A percentile compares a stretch with the other conserved stretches of the same genome.
Conservation (phyloP, 1,284 basidiomycete species). For the Sporisorium graminicola region DNA sequence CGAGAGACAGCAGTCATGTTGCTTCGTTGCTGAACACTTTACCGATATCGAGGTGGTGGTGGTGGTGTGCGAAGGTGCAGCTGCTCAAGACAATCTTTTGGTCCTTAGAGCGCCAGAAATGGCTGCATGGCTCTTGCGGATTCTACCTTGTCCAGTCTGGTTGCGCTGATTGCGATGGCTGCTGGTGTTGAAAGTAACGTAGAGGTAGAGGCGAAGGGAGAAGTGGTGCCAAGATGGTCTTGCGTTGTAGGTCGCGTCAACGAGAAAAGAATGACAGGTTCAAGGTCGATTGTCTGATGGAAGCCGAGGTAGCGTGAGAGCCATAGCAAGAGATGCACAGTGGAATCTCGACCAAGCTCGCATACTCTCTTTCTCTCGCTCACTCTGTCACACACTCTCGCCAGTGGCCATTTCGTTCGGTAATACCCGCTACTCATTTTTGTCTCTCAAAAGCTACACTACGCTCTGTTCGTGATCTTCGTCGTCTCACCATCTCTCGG, state of each 20-base stretch:
- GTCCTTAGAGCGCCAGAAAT: slow-evolving; percentile 5
- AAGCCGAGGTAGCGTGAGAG: slow-evolving; percentile 11
- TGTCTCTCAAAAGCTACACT: not conserved
- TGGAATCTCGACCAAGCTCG: slow-evolving; percentile 28
- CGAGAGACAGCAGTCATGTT: slow-evolving; percentile 46
- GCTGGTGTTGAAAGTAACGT: not conserved
- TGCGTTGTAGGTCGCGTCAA: slow-evolving; percentile 1
- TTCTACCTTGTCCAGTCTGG: not conserved
- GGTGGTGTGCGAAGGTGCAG: not conserved
- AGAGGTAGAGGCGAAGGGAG: not conserved
- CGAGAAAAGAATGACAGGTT: not conserved
- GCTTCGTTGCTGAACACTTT: not conserved
- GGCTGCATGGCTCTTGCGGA: slow-evolving; percentile 25
- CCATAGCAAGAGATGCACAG: slow-evolving; percentile 18
- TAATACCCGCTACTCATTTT: not conserved
- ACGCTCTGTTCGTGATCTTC: not conserved
- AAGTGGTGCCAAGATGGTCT: not conserved
- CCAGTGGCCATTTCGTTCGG: too few species aligned
- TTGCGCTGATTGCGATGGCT: not conserved
- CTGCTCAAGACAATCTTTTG: not conserved
- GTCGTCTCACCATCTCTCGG: not conserved
- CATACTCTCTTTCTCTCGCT: slow-evolving; percentile 11
- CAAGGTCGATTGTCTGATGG: not conserved
- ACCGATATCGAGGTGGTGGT: not conserved
- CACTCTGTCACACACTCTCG: slow-evolving; percentile 1